These are phyloP conservation scores for Hanseniaspora guilliermondii DNA, from an alignment of 805 yeast genomes.

Conservation along the genomic window DNA sequence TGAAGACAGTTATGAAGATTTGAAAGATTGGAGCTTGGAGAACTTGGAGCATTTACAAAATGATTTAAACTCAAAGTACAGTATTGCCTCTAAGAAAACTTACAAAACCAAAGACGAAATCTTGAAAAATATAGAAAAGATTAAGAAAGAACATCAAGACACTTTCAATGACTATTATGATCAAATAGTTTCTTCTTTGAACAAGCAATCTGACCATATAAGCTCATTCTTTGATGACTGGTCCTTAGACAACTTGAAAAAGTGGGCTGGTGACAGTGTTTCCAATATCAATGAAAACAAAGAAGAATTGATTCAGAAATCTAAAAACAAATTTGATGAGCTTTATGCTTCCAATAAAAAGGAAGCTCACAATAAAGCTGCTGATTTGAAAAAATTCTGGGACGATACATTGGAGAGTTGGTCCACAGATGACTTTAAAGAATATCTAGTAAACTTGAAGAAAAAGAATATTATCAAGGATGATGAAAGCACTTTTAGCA, in stretches of 20 bases:
- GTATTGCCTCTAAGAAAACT: neutral
- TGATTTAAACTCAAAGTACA: neutral
- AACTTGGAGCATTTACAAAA: slow-evolving; percentile 4
- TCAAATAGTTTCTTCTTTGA: neutral
- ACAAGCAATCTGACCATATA: neutral
- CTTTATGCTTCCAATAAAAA: slow-evolving; percentile 11
- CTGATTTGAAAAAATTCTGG: slow-evolving; percentile 18
- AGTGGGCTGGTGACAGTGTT: slow-evolving; percentile 29
- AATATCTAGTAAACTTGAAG: slow-evolving; percentile 31
- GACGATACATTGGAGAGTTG: slow-evolving; percentile 29
- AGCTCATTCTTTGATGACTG: slow-evolving; percentile 29
- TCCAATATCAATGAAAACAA: slow-evolving; percentile 21
- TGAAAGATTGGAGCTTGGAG: neutral
- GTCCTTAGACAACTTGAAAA: slow-evolving; percentile 30
- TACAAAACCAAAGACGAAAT: slow-evolving; percentile 3
- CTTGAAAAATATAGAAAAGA: neutral
- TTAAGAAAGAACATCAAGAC: neutral
- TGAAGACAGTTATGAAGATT: neutral
- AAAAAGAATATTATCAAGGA: neutral
- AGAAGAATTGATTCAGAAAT: slow-evolving; percentile 21
- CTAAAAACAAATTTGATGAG: slow-evolving; percentile 16
- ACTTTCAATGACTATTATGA: neutral
- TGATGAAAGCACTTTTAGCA: slow-evolving; percentile 10
- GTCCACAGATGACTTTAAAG: slow-evolving; percentile 33
- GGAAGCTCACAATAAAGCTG: slow-evolving; percentile 3